Evolutionary conservation across 352 stramenopile species (phyloP), one percentile per base, ranked within the genome.

Genomic region (Detonula confervacea): DNA sequence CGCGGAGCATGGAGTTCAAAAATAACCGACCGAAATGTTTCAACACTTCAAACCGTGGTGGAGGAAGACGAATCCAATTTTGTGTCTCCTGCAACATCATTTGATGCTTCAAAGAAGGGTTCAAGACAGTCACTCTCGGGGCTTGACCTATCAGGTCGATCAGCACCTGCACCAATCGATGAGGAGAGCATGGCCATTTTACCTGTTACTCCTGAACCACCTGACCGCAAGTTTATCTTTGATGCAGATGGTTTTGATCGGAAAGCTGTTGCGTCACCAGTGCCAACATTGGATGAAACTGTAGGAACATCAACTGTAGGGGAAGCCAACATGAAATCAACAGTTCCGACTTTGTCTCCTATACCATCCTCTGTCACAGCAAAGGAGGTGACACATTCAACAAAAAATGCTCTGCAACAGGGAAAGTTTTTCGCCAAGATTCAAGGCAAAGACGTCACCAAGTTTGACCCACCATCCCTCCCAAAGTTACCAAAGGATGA

Each of bases 401-500:
- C 82, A 83, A 25, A 61, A 77, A 52, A 44, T 33, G 4, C 11
- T 29, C 18, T 61, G 6, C 7, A 16, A n/a, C 27, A 24, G 16
- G 77, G 77, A 55, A 80, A 66, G 49, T 56, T 84, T 72, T 71
- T 70, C 37, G 83, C 85, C 1, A 91, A 80, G 37, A 80, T 94
- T 35, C 63, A 78, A 44, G 86, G 89, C 8, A 64, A 70, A 47
- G 55, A 77, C 22, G 90, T 94, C 47, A 76, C 74, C 16, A 91
- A 89, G 49, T 92, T 84, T 80, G 82, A 65, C 16, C 74, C 84
- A 39, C 87, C 89, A 22, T 47, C 52, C 9, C 70, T 93, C 49
- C 87, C 89, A 22, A 87, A 86, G 77, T 16, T 90, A 14, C 70
- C 79, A 63, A 77, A 82, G 12, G 84, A 92, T 42, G 86, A 86